Base-by-base conservation (phyloP, 2,329 filamentous ascomycete genomes). In the Reticulascus tulasneorum region DNA sequence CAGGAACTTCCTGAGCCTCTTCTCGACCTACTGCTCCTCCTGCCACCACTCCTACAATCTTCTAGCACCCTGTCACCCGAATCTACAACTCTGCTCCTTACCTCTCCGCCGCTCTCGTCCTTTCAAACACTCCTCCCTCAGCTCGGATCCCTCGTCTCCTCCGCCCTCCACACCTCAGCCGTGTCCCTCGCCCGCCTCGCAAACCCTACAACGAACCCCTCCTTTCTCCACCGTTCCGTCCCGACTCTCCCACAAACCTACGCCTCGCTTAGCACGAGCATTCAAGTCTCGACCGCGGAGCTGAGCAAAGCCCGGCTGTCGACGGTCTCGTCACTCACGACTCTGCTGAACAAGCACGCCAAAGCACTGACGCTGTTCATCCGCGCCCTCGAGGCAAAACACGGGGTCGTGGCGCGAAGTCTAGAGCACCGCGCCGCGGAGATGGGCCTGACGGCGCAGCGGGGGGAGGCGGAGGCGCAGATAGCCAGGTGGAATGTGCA, bases 161-260 rank as follows among this genome's bases (percentile, higher is more conserved):
- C 60, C 0, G 59, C 62, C n/a, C 63, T 82, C 1, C 69, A 71
- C 35, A 51, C 61, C 2, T 64, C 67, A 11, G 75, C 75, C 18
- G 58, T 67, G 11, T 49, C 60, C 12, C 61, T 79, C 17, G 64
- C 71, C 2, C 67, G 73, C 24, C 59, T 74, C 22, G 53, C 64
- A 4, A 63, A 68, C 44, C 71, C 73, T 1, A 58, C 59, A 12
- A 75, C 69, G 1, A 75, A 75, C 52, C 62, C 73, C 1, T 74
- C 73, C 15, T 76, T 66, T 49, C 59, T 80, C n/a, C 77, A 81
- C 58, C 75, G 77, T 15, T 56, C 64, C 17, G 70, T 82, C 32
- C 62, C 75, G 2, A 58, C 63, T 13, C 60, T 83, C 3, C 59
- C 70, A 0, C 44, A 55, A 2, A 56, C 64, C 17, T 54, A 69